A percentile compares a stretch with the other conserved stretches of the same genome.
phyloP scores from a whole-genome alignment of 208 protist species.

The Crithidia fasciculata region DNA sequence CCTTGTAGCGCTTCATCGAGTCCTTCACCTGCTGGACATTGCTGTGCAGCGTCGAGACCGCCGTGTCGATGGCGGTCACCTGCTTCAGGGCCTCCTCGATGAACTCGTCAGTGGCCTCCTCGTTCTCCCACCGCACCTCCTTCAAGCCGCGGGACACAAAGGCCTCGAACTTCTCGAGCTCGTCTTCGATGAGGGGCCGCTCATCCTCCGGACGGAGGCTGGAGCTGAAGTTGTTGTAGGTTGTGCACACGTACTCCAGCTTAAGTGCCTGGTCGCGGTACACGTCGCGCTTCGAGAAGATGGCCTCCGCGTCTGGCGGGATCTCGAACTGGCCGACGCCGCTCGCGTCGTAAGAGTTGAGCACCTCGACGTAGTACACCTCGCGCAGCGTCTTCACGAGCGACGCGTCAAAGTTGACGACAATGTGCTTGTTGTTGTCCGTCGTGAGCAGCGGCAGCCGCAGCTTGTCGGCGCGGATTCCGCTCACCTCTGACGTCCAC shows the following conservation, averaged over 20 bases:
- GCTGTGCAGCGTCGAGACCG: constrained; percentile 88
- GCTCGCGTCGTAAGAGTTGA: constrained; percentile 86
- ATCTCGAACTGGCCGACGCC: constrained; percentile 77
- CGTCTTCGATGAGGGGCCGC: constrained; percentile 88
- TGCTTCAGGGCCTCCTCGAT: constrained; percentile 86
- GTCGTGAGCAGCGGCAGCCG: constrained; percentile 91
- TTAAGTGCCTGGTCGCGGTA: constrained; percentile 93
- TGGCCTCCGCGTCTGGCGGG: constrained; percentile 78
- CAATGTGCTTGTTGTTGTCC: constrained; percentile 58
- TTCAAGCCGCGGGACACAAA: constrained; percentile 72
- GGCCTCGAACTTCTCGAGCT: constrained; percentile 89
- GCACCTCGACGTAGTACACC: constrained; percentile 95
- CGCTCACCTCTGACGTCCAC: constrained; percentile 92
- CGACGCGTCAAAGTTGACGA: constrained; percentile 97
- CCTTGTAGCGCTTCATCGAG: constrained; percentile 78
- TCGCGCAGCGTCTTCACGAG: constrained; percentile 96
- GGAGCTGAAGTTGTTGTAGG: constrained; percentile 93
- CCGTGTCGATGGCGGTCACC: constrained; percentile 84
- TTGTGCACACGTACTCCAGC: constrained; percentile 93
- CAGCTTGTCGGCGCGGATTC: constrained; percentile 93
- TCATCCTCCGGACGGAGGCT: constrained; percentile 93
- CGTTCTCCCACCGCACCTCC: constrained; percentile 92
- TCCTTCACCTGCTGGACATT: constrained; percentile 89
- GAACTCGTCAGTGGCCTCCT: constrained; percentile 88
- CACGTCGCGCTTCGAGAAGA: constrained; percentile 92